These are phyloP conservation scores for Antitrichia curtipendula DNA, from an alignment of 225 moss, liverwort and hornwort genomes.

Conservation along the genomic window DNA sequence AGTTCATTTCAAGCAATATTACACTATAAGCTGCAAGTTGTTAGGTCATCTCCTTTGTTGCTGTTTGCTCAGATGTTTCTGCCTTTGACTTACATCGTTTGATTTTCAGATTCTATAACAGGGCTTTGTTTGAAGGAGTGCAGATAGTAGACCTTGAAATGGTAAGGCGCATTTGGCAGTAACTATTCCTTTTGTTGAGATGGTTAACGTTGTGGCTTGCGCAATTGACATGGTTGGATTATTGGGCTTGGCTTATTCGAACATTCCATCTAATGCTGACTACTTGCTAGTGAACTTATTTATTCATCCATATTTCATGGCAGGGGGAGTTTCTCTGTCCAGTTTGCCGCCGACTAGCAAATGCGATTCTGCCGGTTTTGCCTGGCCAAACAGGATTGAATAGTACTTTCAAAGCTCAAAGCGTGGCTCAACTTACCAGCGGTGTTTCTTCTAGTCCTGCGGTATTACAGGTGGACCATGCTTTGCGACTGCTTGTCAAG, in stretches of 20 bases:
- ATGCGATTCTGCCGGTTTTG: conserved; percentile 71
- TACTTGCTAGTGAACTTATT: neutral
- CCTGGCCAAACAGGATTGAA: conserved; percentile 34
- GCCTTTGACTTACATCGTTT: neutral
- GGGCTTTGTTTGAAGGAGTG: conserved; percentile 86
- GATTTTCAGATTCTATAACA: conserved; percentile 58
- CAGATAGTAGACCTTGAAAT: conserved; percentile 80
- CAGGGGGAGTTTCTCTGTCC: conserved; percentile 97
- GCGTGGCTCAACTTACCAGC: conserved; percentile 8
- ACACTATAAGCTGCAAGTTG: neutral
- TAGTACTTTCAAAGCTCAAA: conserved; percentile 6
- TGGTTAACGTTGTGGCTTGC: neutral
- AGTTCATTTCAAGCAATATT: neutral
- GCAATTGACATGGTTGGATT: neutral
- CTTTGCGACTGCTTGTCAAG: conserved; percentile 59
- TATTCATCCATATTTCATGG: neutral
- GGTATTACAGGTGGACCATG: conserved; percentile 48
- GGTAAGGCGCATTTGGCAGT: conserved; percentile 22
- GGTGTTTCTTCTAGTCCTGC: conserved; percentile 6
- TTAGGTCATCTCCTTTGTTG: neutral
- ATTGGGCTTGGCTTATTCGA: neutral
- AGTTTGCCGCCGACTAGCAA: conserved; percentile 86
- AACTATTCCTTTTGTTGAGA: neutral
- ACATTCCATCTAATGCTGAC: neutral
- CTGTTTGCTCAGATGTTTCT: neutral